Evolutionary conservation across 768 basidiomycete species (phyloP), one percentile per base, ranked within the genome.

Genomic region (Termitomyces sp.): DNA sequence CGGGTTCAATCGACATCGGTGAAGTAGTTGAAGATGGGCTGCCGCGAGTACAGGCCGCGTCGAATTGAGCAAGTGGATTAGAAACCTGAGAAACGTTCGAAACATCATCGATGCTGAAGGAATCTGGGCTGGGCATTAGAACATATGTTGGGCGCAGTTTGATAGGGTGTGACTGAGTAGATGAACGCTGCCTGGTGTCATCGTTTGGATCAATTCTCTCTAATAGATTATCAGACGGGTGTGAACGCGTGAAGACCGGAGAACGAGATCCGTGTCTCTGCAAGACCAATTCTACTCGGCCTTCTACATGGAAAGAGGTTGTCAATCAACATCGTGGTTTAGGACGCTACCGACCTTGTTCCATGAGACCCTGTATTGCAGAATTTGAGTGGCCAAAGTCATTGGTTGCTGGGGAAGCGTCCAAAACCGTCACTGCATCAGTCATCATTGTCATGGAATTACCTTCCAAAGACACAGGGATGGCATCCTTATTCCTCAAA

Each of bases 301-400:
- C 82, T 24, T 80, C 83, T 85, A 43, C 3, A 37, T 19, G 28
- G 53, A 21, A 10, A 54, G 49, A 57, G 19, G 17, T 41, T 10
- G 7, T n/a, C 19, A 28, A 26, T 30, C 19, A 35, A n/a, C 19
- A 26, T 10, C 11, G 11, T 9, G 34, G 14, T 15, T 22, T 35
- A 22, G 11, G 14, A 58, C 56, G 28, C 30, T 5, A 52, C 64
- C 22, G 58, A 78, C 79, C 81, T 63, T 83, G 77, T 56, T 88
- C 84, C 85, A 87, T 87, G 11, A 87, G 73, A 48, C 78, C 77
- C 53, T 85, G 82, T 71, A 88, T 73, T 0, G 79, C 84, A 45
- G 81, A 73, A 52, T 64, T 63, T 54, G 73, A 68, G 55, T 69
- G 63, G 28, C 68, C 61, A 8, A 70, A 62, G 1, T 65, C 58